phyloP scores from a whole-genome alignment of 257 asterid genomes.

The Salvia miltiorrhiza region DNA sequence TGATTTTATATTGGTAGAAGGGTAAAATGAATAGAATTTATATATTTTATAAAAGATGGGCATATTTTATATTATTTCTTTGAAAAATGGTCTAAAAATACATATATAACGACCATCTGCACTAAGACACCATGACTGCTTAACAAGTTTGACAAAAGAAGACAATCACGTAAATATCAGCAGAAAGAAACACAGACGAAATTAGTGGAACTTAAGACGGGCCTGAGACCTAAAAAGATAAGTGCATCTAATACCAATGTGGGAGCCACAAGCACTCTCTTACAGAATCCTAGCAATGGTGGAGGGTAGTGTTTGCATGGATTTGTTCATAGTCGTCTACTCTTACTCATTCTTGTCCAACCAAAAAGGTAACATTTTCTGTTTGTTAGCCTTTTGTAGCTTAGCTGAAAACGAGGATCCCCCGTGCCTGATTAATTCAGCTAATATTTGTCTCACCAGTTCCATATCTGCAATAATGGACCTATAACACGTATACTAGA shows the following conservation, averaged over 20 bases:
- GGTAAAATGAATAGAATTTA: too few relatives aligned
- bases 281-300: constrained; percentile 7
- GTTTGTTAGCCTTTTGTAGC: constrained; percentile 40
- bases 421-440: constrained; percentile 14
- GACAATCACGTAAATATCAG: background rate
- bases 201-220: background rate
- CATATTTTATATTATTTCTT: too few relatives aligned
- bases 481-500: constrained; percentile 17
- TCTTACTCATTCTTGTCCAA: constrained; percentile 25
- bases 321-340: constrained; percentile 16
- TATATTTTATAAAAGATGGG: too few relatives aligned
- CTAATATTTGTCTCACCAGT: constrained; percentile 34
- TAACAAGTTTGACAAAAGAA: background rate
- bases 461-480: constrained; percentile 30
- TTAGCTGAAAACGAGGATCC: constrained; percentile 41
- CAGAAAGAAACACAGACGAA: background rate
- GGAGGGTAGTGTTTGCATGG: constrained; percentile 34
- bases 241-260: constrained; percentile 2
- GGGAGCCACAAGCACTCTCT: constrained; percentile 25
- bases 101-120: too few relatives aligned
- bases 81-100: too few relatives aligned
- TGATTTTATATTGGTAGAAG: too few relatives aligned
- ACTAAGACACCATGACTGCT: too few relatives aligned
- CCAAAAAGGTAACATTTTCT: constrained; percentile 24
- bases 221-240: background rate